Evolutionary conservation across 345 rosid genomes (phyloP).

Genomic region (Populus simonii): DNA sequence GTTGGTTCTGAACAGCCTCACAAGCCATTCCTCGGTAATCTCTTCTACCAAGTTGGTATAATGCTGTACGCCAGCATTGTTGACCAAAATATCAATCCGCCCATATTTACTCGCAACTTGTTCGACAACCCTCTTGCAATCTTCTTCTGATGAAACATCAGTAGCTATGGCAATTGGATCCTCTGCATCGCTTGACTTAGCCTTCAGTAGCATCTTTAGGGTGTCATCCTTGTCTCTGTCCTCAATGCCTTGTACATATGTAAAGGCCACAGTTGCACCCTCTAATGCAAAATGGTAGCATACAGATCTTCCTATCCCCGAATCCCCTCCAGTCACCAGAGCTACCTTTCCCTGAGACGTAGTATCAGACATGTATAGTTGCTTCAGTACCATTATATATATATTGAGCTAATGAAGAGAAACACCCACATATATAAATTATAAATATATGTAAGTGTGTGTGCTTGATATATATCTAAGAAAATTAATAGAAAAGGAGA

Average conservation of each 20-base stretch:
- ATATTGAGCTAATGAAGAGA: no score
- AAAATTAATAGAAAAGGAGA: background rate
- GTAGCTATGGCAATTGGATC: slow-evolving; percentile 9
- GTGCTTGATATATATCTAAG: background rate
- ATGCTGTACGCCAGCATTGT: background rate
- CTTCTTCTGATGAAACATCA: background rate
- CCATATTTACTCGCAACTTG: background rate
- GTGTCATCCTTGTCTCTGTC: slow-evolving; percentile 2
- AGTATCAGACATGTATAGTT: no score
- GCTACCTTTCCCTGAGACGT: slow-evolving; percentile 14
- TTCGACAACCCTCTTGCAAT: slow-evolving; percentile 10
- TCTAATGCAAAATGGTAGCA: slow-evolving; percentile 4
- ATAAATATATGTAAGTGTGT: no score
- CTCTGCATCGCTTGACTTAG: background rate
- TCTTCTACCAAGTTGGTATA: background rate
- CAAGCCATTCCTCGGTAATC: background rate
- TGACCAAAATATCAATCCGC: slow-evolving; percentile 9
- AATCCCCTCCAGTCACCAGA: slow-evolving; percentile 9
- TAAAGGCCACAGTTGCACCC: slow-evolving; percentile 17
- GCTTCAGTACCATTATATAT: no score
- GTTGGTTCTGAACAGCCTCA: slow-evolving; percentile 11
- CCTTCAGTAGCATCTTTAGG: background rate
- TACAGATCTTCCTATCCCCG: slow-evolving; percentile 11
- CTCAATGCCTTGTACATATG: slow-evolving; percentile 1
- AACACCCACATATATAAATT: no score